Evolutionary conservation across 495 filamentous ascomycete species (phyloP).

Genomic region (Rhypophila decipiens): DNA sequence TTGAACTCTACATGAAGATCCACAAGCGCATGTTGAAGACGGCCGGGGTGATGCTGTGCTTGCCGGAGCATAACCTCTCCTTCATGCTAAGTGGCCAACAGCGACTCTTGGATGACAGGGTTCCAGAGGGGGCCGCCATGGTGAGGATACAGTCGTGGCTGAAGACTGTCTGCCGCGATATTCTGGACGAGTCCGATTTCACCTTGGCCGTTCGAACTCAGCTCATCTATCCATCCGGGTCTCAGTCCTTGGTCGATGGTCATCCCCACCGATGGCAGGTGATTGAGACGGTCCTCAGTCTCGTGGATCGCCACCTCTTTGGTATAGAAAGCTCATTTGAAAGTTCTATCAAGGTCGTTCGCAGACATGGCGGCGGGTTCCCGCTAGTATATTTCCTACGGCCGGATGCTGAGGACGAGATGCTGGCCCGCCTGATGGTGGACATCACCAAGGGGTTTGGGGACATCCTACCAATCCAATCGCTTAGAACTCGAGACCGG

Average conservation of each 20-base stretch:
- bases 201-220: constrained; percentile 43
- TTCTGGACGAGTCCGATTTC: constrained; percentile 53
- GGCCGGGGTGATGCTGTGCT: constrained; percentile 40
- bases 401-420: constrained; percentile 36
- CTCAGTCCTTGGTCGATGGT: constrained; percentile 43
- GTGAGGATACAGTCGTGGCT: constrained; percentile 44
- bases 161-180: constrained; percentile 36
- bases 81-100: constrained; percentile 47
- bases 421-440: constrained; percentile 27
- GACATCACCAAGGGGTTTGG: constrained; percentile 30
- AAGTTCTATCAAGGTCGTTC: constrained; percentile 38
- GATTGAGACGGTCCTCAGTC: constrained; percentile 33
- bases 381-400: constrained; percentile 42
- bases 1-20: constrained; percentile 29
- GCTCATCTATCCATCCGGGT: constrained; percentile 44
- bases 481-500: constrained; percentile 20
- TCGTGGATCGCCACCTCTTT: constrained; percentile 32
- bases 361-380: constrained; percentile 27
- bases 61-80: constrained; percentile 48
- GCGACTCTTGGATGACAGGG: constrained; percentile 31
- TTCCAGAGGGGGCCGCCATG: constrained; percentile 34
- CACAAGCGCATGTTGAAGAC: constrained; percentile 23
- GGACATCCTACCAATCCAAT: constrained; percentile 19
- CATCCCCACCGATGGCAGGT: constrained; percentile 44
- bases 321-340: constrained; percentile 32